phyloP scores from a whole-genome alignment of 2,329 filamentous ascomycete genomes.

The Xylaria digitata region DNA sequence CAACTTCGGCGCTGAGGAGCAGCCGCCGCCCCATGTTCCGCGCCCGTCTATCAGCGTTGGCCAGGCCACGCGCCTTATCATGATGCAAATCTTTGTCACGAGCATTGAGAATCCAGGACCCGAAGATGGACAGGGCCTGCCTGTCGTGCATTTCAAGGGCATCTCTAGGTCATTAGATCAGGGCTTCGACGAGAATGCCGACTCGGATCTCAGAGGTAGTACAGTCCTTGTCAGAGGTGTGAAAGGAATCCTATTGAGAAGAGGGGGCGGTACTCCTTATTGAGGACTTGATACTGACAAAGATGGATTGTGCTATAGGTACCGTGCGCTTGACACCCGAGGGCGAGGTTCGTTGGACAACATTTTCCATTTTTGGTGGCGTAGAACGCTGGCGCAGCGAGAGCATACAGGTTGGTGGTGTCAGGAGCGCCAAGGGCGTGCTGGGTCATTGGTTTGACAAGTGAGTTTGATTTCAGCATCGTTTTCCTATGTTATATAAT shows the following conservation, averaged over 20 bases:
- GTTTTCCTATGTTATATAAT: not conserved
- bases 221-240: conserved; percentile 48
- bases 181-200: conserved; percentile 75
- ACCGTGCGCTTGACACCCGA: conserved; percentile 73
- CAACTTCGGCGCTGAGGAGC: conserved; percentile 69
- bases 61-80: conserved; percentile 77
- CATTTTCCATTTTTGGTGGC: conserved; percentile 70
- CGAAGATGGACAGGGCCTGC: conserved; percentile 67
- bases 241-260: conserved; percentile 14
- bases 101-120: conserved; percentile 68
- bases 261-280: conserved; percentile 12
- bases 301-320: conserved; percentile 54
- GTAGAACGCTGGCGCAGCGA: conserved; percentile 82
- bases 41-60: conserved; percentile 67
- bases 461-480: conserved; percentile 53
- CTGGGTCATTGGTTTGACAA: conserved; percentile 84
- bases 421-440: conserved; percentile 72
- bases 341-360: conserved; percentile 81
- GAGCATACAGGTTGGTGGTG: conserved; percentile 77
- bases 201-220: conserved; percentile 74
- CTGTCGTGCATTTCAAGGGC: conserved; percentile 76
- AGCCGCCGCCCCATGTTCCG: conserved; percentile 56
- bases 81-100: conserved; percentile 73
- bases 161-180: conserved; percentile 71
- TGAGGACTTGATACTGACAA: conserved; percentile 20